A percentile compares a stretch with the other conserved stretches of the same genome.
Conservation (phyloP, 768 basidiomycete species). For the Leucocoprinus birnbaumii region DNA sequence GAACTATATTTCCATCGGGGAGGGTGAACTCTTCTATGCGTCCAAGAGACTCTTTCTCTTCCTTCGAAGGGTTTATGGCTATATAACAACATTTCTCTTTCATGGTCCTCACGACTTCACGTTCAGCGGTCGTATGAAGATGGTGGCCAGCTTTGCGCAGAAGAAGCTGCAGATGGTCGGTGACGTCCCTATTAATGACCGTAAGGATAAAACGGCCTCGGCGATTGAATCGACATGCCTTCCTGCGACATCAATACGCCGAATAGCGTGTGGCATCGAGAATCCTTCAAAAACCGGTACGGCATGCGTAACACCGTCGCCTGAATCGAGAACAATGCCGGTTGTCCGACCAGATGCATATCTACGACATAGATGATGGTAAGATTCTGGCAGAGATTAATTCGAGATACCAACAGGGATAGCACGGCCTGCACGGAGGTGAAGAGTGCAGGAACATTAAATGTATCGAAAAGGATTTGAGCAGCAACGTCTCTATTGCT, state of each 20-base stretch:
- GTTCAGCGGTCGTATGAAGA: constrained; percentile 94
- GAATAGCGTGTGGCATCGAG: constrained; percentile 98
- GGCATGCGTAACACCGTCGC: constrained; percentile 97
- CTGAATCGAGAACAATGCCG: constrained; percentile 98
- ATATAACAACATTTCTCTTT: constrained; percentile 99
- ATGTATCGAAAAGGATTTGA: constrained; percentile 99
- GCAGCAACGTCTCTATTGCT: constrained; percentile 95
- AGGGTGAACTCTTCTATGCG: constrained; percentile 86
- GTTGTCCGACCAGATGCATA: constrained; percentile 98
- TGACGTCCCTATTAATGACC: constrained; percentile 72
- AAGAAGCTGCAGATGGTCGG: constrained; percentile 92
- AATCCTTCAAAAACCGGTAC: constrained; percentile 99
- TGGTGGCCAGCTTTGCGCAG: constrained; percentile 94
- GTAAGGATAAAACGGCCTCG: constrained; percentile 17
- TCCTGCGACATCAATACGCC: constrained; percentile 94
- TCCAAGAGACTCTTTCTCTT: constrained; percentile 85
- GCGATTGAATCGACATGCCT: constrained; percentile 43
- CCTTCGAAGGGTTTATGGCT: constrained; percentile 88
- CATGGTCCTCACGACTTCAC: constrained; percentile 94
- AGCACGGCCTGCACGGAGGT: constrained; percentile 97
- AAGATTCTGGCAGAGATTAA: constrained; percentile 13
- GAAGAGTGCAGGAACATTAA: constrained; percentile 97
- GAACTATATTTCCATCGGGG: constrained; percentile 92
- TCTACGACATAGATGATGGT: constrained; percentile 37
- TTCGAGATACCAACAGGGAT: constrained; percentile 65